phyloP scores from a whole-genome alignment of 495 filamentous ascomycete genomes.

The Aspergillus egyptiacus region DNA sequence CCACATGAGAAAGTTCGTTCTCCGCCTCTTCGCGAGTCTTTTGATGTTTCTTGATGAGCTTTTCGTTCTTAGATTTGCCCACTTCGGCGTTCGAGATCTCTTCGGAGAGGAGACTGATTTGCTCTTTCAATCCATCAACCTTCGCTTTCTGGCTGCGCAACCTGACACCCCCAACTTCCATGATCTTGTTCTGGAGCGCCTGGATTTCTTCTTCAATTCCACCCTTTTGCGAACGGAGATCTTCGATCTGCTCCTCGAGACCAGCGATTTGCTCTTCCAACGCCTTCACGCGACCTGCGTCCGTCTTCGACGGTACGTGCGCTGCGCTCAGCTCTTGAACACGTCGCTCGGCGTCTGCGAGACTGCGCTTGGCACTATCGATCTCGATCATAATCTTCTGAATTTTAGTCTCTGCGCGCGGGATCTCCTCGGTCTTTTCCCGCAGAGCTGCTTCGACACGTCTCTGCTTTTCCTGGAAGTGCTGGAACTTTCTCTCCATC shows the following conservation, averaged over 20 bases:
- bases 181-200: slow-evolving; percentile 87
- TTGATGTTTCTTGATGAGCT: slow-evolving; percentile 79
- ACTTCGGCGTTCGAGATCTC: slow-evolving; percentile 80
- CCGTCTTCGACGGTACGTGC: slow-evolving; percentile 70
- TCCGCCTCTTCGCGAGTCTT: slow-evolving; percentile 70
- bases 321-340: slow-evolving; percentile 75
- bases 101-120: slow-evolving; percentile 74
- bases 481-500: slow-evolving; percentile 70
- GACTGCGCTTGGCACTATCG: slow-evolving; percentile 76
- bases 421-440: slow-evolving; percentile 73
- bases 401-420: slow-evolving; percentile 78
- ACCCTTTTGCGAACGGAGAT: slow-evolving; percentile 71
- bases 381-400: slow-evolving; percentile 89
- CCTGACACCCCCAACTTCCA: slow-evolving; percentile 92
- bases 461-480: slow-evolving; percentile 72
- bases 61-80: slow-evolving; percentile 81
- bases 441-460: slow-evolving; percentile 68
- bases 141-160: slow-evolving; percentile 85
- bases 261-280: slow-evolving; percentile 72
- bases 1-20: slow-evolving; percentile 66
- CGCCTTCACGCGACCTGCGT: slow-evolving; percentile 59
- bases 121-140: slow-evolving; percentile 86
- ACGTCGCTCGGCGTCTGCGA: slow-evolving; percentile 75
- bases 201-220: slow-evolving; percentile 90
- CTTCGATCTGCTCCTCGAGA: slow-evolving; percentile 71